Percentiles rank a stretch among this genome's conserved stretches.
phyloP scores from a whole-genome alignment of 1,284 basidiomycete genomes.

The Kalmanozyma brasiliensis region DNA sequence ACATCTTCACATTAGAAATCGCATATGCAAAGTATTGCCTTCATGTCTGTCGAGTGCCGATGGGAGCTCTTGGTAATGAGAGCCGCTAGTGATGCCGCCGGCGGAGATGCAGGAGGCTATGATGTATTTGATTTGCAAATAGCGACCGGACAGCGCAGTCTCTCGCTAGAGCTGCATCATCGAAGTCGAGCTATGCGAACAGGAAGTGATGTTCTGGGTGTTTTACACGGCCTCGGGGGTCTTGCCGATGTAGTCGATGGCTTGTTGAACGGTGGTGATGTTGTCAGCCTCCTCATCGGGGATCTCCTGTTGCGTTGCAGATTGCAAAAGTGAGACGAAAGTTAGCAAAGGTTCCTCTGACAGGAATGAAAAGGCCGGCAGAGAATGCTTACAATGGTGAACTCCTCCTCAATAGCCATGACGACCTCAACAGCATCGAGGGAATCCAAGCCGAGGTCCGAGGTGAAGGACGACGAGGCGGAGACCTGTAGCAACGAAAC shows the following conservation, averaged over 20 bases:
- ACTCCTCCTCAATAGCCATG: slow-evolving; percentile 99
- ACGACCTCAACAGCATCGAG: slow-evolving; percentile 98
- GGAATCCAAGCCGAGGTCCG: slow-evolving; percentile 94
- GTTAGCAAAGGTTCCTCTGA: not conserved
- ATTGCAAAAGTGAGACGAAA: too few species aligned
- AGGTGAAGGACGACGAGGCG: slow-evolving; percentile 79
- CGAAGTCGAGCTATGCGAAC: too few species aligned
- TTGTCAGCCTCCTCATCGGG: slow-evolving; percentile 98
- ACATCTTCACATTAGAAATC: slow-evolving; percentile 7
- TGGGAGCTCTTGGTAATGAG: too few species aligned
- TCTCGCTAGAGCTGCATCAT: too few species aligned
- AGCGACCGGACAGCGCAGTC: too few species aligned
- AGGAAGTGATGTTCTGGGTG: not conserved
- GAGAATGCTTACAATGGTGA: slow-evolving; percentile 60
- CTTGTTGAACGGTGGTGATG: slow-evolving; percentile 93
- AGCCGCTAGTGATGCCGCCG: not conserved
- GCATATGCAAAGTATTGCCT: not conserved
- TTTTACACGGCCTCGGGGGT: slow-evolving; percentile 77
- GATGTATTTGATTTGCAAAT: slow-evolving; percentile 16
- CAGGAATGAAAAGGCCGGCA: not conserved
- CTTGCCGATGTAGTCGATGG: slow-evolving; percentile 96
- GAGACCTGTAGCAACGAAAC: slow-evolving; percentile 74
- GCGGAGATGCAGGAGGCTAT: not conserved
- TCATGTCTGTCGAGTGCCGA: not conserved
- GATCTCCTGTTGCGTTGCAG: slow-evolving; percentile 77